A percentile compares a stretch with the other conserved stretches of the same genome.
These are phyloP conservation scores for Globisporangium acanthophoron DNA, from an alignment of 352 stramenopile genomes.

Conservation along the genomic window DNA sequence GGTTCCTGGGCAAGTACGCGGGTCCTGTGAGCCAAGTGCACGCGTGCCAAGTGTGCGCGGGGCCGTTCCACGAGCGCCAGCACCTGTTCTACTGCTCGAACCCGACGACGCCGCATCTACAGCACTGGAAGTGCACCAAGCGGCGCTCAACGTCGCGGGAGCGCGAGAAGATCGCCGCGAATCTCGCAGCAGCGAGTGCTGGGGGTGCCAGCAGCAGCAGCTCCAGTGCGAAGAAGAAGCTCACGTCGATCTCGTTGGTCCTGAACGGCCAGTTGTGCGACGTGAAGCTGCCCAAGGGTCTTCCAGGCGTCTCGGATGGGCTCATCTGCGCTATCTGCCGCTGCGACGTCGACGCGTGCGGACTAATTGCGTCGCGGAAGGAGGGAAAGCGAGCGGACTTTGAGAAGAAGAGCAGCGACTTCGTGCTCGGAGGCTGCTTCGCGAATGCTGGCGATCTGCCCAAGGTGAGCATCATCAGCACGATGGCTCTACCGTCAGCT, in stretches of 20 bases:
- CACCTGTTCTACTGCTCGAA: conserved; percentile 73
- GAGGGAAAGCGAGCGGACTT: conserved; percentile 46
- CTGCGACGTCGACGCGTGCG: conserved; percentile 40
- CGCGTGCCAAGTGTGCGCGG: conserved; percentile 57
- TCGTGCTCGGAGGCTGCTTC: conserved; percentile 58
- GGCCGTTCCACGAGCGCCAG: conserved; percentile 68
- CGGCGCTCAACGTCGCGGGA: conserved; percentile 26
- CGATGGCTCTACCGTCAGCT: background rate
- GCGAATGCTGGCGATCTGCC: conserved; percentile 23
- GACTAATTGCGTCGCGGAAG: conserved; percentile 45
- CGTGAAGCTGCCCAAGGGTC: conserved; percentile 42
- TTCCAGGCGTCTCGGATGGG: conserved; percentile 41
- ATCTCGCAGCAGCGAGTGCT: conserved; percentile 8
- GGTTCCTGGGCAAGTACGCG: conserved; percentile 49
- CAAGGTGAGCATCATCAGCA: background rate
- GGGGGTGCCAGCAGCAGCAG: background rate
- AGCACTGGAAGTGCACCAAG: conserved; percentile 81
- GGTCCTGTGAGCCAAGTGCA: conserved; percentile 53
- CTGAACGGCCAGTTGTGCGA: conserved; percentile 53
- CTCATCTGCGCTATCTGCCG: conserved; percentile 58
- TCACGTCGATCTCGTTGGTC: conserved; percentile 42
- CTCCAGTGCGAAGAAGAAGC: conserved; percentile 47
- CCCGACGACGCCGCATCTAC: conserved; percentile 32
- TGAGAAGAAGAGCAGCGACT: conserved; percentile 52
- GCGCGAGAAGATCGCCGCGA: conserved; percentile 17